Conservation (phyloP, 2,329 filamentous ascomycete genomes). For the Cladophialophora yegresii region DNA sequence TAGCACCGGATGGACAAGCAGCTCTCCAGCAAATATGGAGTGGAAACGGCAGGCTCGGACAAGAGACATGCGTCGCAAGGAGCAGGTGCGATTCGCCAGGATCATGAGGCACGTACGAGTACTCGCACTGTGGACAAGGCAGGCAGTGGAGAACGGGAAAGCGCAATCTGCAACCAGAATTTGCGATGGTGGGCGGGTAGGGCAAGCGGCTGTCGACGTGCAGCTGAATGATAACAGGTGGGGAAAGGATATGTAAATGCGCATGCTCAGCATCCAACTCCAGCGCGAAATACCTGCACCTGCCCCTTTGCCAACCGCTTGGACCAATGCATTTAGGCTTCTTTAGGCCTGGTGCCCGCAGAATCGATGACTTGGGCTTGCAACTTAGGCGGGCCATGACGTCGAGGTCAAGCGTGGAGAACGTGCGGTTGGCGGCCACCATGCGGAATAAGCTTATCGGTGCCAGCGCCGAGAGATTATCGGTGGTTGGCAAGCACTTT, state of each 20-base stretch:
- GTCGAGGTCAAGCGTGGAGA: neutral
- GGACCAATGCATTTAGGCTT: constrained; percentile 4
- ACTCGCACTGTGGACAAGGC: no score
- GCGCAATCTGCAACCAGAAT: constrained; percentile 9
- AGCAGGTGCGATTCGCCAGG: constrained; percentile 21
- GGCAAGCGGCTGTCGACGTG: neutral
- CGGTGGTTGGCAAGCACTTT: constrained; percentile 3
- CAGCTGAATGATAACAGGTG: constrained; percentile 16
- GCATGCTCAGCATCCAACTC: constrained; percentile 14
- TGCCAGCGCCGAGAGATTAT: constrained; percentile 15
- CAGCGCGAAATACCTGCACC: constrained; percentile 4
- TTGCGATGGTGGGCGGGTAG: neutral
- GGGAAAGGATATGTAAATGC: neutral
- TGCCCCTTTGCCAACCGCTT: neutral
- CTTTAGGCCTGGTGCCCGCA: constrained; percentile 16
- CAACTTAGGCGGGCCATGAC: constrained; percentile 8
- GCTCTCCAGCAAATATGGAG: constrained; percentile 1
- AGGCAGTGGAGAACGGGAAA: neutral
- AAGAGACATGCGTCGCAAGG: constrained; percentile 14
- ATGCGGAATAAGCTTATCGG: constrained; percentile 7
- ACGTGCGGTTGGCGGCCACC: constrained; percentile 11
- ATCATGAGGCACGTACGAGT: neutral
- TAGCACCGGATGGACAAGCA: constrained; percentile 8
- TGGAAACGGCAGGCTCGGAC: constrained; percentile 1
- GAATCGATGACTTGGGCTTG: neutral